Percentiles rank a stretch among this genome's conserved stretches.
These are phyloP conservation scores for Ambrosia trifida DNA, from an alignment of 129 eudicot genomes.

Conservation along the genomic window DNA sequence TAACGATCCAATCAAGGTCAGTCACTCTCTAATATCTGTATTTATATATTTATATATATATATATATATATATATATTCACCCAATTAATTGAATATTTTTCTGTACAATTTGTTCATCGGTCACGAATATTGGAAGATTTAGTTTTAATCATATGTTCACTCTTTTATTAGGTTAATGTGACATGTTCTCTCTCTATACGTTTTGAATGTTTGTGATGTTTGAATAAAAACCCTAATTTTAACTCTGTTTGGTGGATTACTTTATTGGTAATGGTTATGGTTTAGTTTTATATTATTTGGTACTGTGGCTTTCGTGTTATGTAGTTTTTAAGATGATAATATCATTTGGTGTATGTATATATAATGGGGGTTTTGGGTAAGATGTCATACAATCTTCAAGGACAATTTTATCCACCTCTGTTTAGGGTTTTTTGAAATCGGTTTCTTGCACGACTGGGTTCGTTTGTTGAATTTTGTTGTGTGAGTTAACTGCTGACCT, in stretches of 20 bases:
- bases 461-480: neutral
- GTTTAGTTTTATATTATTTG: neutral
- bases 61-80: neutral
- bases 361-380: neutral
- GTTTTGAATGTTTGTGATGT: neutral
- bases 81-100: neutral
- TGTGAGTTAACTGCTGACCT: neutral
- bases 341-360: neutral
- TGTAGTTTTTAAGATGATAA: neutral
- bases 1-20: constrained; percentile 18
- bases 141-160: neutral
- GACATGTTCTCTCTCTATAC: neutral
- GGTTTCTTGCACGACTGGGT: neutral
- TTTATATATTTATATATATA: neutral
- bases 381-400: neutral
- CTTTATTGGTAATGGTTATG: neutral
- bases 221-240: constrained; percentile 22
- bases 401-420: neutral
- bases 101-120: constrained; percentile 3
- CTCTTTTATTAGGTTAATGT: neutral
- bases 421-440: neutral
- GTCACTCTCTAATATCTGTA: neutral
- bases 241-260: constrained; percentile 1
- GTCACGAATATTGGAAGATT: neutral
- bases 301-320: neutral